These are phyloP conservation scores for Termitomyces sp. DNA, from an alignment of 768 basidiomycete genomes.

Conservation along the genomic window DNA sequence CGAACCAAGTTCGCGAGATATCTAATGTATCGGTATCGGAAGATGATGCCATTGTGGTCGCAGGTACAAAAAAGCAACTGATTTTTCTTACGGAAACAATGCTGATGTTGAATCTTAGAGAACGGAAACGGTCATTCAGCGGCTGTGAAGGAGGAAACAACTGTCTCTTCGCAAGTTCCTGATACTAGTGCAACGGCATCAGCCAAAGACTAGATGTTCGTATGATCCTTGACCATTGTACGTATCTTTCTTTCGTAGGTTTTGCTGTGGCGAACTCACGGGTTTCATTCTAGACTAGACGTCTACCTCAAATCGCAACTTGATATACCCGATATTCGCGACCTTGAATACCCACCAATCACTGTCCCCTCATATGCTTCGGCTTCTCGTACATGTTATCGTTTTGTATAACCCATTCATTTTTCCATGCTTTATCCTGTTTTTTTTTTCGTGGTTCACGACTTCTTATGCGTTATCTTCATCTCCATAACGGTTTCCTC, in stretches of 20 bases:
- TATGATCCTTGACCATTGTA: background rate
- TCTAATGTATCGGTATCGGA: background rate
- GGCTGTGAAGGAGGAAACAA: background rate
- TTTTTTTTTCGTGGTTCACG: background rate
- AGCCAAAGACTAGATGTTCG: background rate
- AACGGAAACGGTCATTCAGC: background rate
- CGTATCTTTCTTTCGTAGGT: background rate
- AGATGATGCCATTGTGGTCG: background rate
- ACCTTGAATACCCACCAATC: slow-evolving; percentile 7
- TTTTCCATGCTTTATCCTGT: background rate
- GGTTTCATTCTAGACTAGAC: background rate
- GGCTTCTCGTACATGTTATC: background rate
- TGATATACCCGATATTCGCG: slow-evolving; percentile 1
- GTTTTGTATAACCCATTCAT: background rate
- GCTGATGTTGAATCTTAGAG: background rate
- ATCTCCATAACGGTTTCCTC: background rate
- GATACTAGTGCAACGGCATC: background rate
- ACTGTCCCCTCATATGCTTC: background rate
- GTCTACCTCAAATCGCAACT: background rate
- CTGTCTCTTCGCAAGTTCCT: background rate
- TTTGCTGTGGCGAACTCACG: background rate
- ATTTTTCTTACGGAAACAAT: background rate
- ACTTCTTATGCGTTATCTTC: background rate
- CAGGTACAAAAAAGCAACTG: background rate
- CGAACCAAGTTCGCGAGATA: background rate